Evolutionary conservation across 495 filamentous ascomycete genomes (phyloP), one percentile per base, ranked within the genome.

Genomic region (Xylaria bambusicola): DNA sequence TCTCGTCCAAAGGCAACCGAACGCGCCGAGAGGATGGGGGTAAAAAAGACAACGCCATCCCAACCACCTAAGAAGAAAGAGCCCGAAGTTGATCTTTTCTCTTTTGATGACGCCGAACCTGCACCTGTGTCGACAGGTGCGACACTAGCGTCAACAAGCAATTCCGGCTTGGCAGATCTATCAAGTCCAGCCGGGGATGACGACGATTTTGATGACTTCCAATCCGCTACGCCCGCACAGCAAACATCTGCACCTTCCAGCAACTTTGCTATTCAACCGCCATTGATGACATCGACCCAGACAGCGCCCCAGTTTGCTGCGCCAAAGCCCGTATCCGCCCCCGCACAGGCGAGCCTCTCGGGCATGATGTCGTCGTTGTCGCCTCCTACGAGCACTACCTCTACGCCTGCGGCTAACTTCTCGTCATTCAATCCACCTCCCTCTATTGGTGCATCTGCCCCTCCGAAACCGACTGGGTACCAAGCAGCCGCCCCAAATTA

Each of bases 181-280:
- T 71, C 66, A 29, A 51, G 47, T 26, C 13, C 60, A 29, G 58
- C 68, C 44, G 70, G 74, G 29, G 92, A 95, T 60, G 93, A 98
- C 64, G 94, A 98, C 64, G 95, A 98, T 50, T 98, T 98, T 64
- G 94, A 98, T 69, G 95, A 98, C 70, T 98, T 98, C 82, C 91
- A 96, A 73, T 93, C 92, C n/a, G 94, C 95, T 15, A 80, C 89
- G 4, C 86, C 91, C 17, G 75, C 82, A 21, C 66, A 76, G 9
- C 66, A 58, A 54, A 24, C 63, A 36, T 42, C 64, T 29, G 63
- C 77, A 56, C 52, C 75, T 21, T 52, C 75, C 46, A 63, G 78
- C 24, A 66, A 71, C 45, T 80, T 82, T 62, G 65, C 73, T 4
- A 77, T 86, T 31, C 73, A 80, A 3, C 69, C 81, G 9, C 80